A percentile compares a stretch with the other conserved stretches of the same genome.
Evolutionary conservation across 1,284 basidiomycete genomes (phyloP).

Genomic region (Ganoderma multipileum): DNA sequence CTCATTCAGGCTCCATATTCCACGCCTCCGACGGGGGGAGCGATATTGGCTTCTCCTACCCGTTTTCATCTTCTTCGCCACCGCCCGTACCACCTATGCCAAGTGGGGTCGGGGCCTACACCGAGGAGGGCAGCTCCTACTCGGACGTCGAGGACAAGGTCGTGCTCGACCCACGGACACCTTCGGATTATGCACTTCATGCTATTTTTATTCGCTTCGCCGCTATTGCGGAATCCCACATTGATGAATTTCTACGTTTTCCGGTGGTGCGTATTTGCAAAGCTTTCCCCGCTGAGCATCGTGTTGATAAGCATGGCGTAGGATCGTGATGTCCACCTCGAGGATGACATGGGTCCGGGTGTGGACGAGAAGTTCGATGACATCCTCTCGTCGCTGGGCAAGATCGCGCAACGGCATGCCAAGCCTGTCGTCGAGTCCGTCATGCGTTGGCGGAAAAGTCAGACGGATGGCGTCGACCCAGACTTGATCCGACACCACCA

Average conservation of each 20-base stretch:
- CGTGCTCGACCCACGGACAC: conserved; percentile 75
- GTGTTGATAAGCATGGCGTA: conserved; percentile 36
- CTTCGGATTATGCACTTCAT: conserved; percentile 86
- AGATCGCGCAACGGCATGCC: conserved; percentile 85
- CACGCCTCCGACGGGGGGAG: conserved; percentile 74
- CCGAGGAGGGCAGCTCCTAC: conserved; percentile 53
- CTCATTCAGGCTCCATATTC: conserved; percentile 74
- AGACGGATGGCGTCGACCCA: conserved; percentile 69
- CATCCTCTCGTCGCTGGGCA: conserved; percentile 82
- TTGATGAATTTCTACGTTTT: conserved; percentile 74
- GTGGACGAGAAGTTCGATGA: conserved; percentile 84
- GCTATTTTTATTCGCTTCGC: conserved; percentile 88
- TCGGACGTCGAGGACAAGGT: conserved; percentile 70
- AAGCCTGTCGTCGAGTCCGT: conserved; percentile 89
- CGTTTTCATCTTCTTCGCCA: conserved; percentile 57
- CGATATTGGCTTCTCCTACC: conserved; percentile 52
- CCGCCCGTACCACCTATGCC: conserved; percentile 82
- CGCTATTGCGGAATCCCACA: conserved; percentile 77
- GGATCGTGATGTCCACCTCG: conserved; percentile 75
- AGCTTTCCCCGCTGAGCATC: neutral
- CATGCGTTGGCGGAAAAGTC: conserved; percentile 85
- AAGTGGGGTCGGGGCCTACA: conserved; percentile 54
- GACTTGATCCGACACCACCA: conserved; percentile 60
- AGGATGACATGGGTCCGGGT: conserved; percentile 71
- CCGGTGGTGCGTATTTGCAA: conserved; percentile 58